Conservation (phyloP, 768 basidiomycete species). For the Hericium coralloides region DNA sequence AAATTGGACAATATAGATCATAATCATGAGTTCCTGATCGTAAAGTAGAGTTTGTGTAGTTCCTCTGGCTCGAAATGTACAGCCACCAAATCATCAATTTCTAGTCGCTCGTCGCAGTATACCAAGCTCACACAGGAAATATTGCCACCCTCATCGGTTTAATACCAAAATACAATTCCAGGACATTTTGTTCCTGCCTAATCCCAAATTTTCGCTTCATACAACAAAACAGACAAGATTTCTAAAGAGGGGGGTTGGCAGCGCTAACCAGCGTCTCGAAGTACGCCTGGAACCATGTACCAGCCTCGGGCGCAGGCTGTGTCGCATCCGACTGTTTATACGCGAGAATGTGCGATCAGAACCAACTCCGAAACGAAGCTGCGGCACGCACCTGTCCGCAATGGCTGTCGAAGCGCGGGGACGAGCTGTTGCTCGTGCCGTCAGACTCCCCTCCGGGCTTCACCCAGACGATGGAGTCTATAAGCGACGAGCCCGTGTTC, state of each 20-base stretch:
- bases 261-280: constrained; percentile 46
- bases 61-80: too few relatives aligned
- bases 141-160: too few relatives aligned
- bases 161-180: not conserved
- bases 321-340: constrained; percentile 35
- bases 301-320: constrained; percentile 51
- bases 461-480: constrained; percentile 58
- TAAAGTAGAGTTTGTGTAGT: too few relatives aligned
- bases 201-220: not conserved
- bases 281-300: constrained; percentile 64
- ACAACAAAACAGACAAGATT: not conserved
- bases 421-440: constrained; percentile 48
- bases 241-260: constrained; percentile 44
- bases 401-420: constrained; percentile 41
- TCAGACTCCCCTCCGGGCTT: constrained; percentile 65
- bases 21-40: too few relatives aligned
- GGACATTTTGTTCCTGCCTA: not conserved
- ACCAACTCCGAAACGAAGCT: not conserved
- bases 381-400: constrained; percentile 37
- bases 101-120: too few relatives aligned
- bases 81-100: too few relatives aligned
- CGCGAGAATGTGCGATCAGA: not conserved
- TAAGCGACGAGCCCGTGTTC: constrained; percentile 42
- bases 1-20: too few relatives aligned
- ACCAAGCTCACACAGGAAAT: too few relatives aligned